Evolutionary conservation across 768 basidiomycete species (phyloP), one percentile per base, ranked within the genome.

Genomic region (Suillus ampliporus): DNA sequence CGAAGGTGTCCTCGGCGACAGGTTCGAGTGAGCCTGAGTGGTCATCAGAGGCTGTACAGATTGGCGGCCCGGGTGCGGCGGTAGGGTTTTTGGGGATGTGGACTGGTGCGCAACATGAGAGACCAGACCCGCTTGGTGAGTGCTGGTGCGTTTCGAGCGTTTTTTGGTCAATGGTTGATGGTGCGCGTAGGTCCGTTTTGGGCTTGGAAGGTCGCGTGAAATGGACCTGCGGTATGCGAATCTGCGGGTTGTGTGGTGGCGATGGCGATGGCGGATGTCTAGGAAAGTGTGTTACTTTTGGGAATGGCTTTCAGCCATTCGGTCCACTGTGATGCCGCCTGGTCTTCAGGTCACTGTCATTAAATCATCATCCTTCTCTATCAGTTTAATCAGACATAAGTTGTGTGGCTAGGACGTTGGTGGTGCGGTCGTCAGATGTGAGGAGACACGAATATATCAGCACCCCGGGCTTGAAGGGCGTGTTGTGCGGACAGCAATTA

Each of bases 11-110:
- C 5, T 71, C 65, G 23, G 63, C 74, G 17, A 58, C 72, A 0
- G 75, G 75, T 13, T 72, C 78, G 19, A 68, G 70, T 21, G 63
- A 63, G 5, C 75, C 80, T 0, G 80, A 85, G 64, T 88, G 86
- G 86, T 72, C 76, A 2, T 82, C 79, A 14, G 86, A 88, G 63
- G 83, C 79, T n/a, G 74, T 88, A 0, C 86, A 88, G 63, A 70
- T 87, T 13, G 87, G 87, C 14, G 81, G 80, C 2, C 72, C 83
- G 17, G 84, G 84, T 7, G 84, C 84, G n/a, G 80, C 79, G 0
- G 68, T 78, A 23, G 87, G 87, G 10, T 70, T 85, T 2, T 73
- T 88, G 2, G 86, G 86, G 9, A 67, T 81, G 74, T 87, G 85
- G 85, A 86, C 86, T 0, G 83, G 84, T 9, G 81, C 80, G 15